Evolutionary conservation across 192 early-diverging fungal species (phyloP).

Genomic region (Backusella morwellensis): DNA sequence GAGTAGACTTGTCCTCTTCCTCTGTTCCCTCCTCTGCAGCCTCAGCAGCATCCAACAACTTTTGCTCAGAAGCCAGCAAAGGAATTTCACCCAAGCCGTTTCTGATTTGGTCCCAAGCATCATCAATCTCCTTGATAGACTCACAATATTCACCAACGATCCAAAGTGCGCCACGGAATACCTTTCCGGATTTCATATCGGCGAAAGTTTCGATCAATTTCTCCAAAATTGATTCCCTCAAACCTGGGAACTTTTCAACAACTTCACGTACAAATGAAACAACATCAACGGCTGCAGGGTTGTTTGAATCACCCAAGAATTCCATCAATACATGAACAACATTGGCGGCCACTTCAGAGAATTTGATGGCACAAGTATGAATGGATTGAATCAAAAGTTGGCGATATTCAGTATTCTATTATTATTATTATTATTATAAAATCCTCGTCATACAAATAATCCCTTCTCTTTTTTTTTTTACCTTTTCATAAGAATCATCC

Average conservation of each 20-base stretch:
- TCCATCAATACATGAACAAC: constrained; percentile 96
- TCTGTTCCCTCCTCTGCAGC: constrained; percentile 48
- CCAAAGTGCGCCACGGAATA: constrained; percentile 97
- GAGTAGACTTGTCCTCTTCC: not conserved
- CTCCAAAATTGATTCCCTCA: constrained; percentile 81
- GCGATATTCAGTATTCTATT: constrained; percentile 86
- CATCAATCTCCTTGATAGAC: constrained; percentile 76
- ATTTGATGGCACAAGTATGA: constrained; percentile 92
- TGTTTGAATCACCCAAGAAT: constrained; percentile 89
- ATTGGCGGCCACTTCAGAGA: constrained; percentile 93
- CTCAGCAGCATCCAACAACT: constrained; percentile 68
- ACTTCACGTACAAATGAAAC: constrained; percentile 98
- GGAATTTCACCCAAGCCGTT: constrained; percentile 89
- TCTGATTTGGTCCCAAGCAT: constrained; percentile 80
- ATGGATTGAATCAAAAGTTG: constrained; percentile 96
- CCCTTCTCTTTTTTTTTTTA: constrained; percentile 22
- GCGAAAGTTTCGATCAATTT: constrained; percentile 80
- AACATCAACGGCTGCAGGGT: constrained; percentile 90
- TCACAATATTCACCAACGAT: constrained; percentile 96
- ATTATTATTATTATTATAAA: not conserved
- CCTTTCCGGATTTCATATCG: constrained; percentile 90
- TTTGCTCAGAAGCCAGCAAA: constrained; percentile 91
- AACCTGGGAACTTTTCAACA: constrained; percentile 91
- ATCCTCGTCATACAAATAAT: not conserved
- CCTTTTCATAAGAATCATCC: constrained; percentile 88